A percentile compares a stretch with the other conserved stretches of the same genome.
Evolutionary conservation across 106 monocot species (phyloP).

Genomic region (Apostasia ramifera): DNA sequence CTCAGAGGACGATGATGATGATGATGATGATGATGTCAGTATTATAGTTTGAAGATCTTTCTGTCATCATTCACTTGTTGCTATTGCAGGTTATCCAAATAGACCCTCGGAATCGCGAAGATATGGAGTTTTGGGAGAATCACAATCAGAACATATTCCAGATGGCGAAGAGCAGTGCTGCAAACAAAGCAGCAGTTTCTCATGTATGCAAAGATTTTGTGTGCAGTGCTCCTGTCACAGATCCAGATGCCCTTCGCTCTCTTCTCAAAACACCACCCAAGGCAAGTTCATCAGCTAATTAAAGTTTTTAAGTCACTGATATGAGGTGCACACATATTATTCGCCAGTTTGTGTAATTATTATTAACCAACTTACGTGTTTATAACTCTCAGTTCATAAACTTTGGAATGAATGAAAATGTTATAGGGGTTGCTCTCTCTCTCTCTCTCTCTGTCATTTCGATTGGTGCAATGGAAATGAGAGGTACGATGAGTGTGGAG

Average conservation of each 20-base stretch:
- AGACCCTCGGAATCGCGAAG: constrained; percentile 50
- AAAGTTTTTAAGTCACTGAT: no score
- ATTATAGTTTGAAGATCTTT: background rate
- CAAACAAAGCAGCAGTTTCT: constrained; percentile 29
- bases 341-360: no score
- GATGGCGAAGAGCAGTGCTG: constrained; percentile 41
- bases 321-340: no score
- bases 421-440: no score
- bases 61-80: background rate
- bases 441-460: no score
- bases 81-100: constrained; percentile 72
- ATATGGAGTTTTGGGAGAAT: constrained; percentile 75
- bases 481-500: no score
- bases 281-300: no score
- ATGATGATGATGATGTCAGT: background rate
- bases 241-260: constrained; percentile 24
- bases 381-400: no score
- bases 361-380: no score
- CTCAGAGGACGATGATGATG: background rate
- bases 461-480: no score
- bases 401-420: no score
- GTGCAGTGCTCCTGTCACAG: constrained; percentile 60
- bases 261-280: constrained; percentile 20
- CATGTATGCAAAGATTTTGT: constrained; percentile 78
- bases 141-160: constrained; percentile 47